Evolutionary conservation across 2,329 filamentous ascomycete genomes (phyloP).

Genomic region (Bipolaris oryzae): DNA sequence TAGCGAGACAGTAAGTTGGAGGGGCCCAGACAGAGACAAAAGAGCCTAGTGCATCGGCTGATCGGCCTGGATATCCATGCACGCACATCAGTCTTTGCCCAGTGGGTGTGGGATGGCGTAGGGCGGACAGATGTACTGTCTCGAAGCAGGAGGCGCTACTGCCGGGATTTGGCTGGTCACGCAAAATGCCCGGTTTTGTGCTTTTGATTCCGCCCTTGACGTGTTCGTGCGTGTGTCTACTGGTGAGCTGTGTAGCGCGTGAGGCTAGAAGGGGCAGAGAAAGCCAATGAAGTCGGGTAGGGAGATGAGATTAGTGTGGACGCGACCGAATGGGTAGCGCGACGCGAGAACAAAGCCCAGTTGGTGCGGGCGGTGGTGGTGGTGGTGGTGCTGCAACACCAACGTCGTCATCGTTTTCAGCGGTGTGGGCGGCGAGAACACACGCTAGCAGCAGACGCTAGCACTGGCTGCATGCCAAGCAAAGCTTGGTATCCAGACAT

Average conservation of each 20-base stretch:
- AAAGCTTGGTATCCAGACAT: slow-evolving; percentile 11
- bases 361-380: not conserved
- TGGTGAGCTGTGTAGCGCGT: slow-evolving; percentile 7
- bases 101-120: slow-evolving; percentile 15
- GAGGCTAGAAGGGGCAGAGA: not conserved
- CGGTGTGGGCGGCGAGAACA: slow-evolving; percentile 12
- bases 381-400: slow-evolving; percentile 1
- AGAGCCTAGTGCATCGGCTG: slow-evolving; percentile 10
- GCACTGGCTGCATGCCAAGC: slow-evolving; percentile 2
- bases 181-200: slow-evolving; percentile 10
- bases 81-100: slow-evolving; percentile 2
- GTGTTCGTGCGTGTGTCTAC: slow-evolving; percentile 1
- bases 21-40: slow-evolving; percentile 1
- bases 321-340: slow-evolving; percentile 8
- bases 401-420: slow-evolving; percentile 17
- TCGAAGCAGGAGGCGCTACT: slow-evolving; percentile 3
- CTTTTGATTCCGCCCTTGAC: not conserved
- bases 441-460: slow-evolving; percentile 2
- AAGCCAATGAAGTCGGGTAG: slow-evolving; percentile 3
- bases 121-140: slow-evolving; percentile 21
- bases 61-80: slow-evolving; percentile 6
- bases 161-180: slow-evolving; percentile 5
- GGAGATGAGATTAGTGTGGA: not conserved
- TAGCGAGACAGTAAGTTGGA: not conserved
- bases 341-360: not conserved